phyloP scores from a whole-genome alignment of 768 basidiomycete species.

The Suillus bovinus region DNA sequence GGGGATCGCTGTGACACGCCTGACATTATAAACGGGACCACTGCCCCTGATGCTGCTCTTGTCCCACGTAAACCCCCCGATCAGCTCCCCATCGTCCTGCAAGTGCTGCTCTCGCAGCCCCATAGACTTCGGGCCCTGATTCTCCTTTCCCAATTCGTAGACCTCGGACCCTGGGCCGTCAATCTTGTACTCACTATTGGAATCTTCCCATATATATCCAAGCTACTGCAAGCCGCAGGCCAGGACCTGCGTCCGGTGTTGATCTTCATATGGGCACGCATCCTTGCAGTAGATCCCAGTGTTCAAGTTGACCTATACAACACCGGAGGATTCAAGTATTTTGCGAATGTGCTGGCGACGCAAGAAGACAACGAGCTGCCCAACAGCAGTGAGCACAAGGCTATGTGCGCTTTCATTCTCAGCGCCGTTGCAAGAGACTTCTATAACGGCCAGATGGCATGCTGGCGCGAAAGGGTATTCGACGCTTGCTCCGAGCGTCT shows the following conservation, averaged over 20 bases:
- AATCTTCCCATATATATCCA: slow-evolving; percentile 98
- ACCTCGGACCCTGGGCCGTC: slow-evolving; percentile 98
- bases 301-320: slow-evolving; percentile 90
- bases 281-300: slow-evolving; percentile 92
- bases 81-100: slow-evolving; percentile 95
- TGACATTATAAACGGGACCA: slow-evolving; percentile 18
- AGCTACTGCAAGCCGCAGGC: slow-evolving; percentile 92
- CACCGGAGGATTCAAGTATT: slow-evolving; percentile 81
- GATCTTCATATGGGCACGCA: slow-evolving; percentile 98
- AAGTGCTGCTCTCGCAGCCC: slow-evolving; percentile 94
- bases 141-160: slow-evolving; percentile 94
- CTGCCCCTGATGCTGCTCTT: slow-evolving; percentile 40
- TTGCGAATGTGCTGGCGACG: slow-evolving; percentile 72
- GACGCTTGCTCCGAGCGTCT: slow-evolving; percentile 84
- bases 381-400: slow-evolving; percentile 92
- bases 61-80: slow-evolving; percentile 93
- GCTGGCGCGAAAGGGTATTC: slow-evolving; percentile 79
- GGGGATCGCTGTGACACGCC: slow-evolving; percentile 27
- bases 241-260: slow-evolving; percentile 95
- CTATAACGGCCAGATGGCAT: slow-evolving; percentile 83
- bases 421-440: slow-evolving; percentile 89
- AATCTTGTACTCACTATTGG: slow-evolving; percentile 94
- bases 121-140: slow-evolving; percentile 95
- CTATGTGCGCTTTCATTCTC: slow-evolving; percentile 98
- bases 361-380: slow-evolving; percentile 75